phyloP scores from a whole-genome alignment of 164 flowering plant genomes.

The Pachysandra terminalis region DNA sequence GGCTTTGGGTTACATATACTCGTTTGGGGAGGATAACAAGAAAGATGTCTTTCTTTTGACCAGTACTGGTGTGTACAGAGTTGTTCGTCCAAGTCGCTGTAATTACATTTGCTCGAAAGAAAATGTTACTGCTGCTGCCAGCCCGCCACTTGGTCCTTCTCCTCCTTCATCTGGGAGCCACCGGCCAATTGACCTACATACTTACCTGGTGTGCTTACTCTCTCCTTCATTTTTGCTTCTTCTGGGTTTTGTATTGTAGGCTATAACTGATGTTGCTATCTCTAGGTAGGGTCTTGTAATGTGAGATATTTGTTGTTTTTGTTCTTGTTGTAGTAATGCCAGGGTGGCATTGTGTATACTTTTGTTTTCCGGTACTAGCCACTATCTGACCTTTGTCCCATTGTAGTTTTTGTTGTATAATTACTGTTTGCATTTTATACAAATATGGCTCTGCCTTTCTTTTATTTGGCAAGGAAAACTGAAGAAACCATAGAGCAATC shows the following conservation, averaged over 20 bases:
- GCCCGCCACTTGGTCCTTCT: neutral
- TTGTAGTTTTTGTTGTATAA: too few relatives aligned
- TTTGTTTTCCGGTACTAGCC: too few relatives aligned
- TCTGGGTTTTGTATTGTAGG: neutral
- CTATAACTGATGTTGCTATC: neutral
- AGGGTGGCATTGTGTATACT: too few relatives aligned
- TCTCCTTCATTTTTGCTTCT: neutral
- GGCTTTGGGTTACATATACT: slow-evolving; percentile 36
- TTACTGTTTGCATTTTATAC: too few relatives aligned
- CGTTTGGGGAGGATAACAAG: slow-evolving; percentile 46
- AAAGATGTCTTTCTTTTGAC: slow-evolving; percentile 39
- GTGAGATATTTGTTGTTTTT: too few relatives aligned
- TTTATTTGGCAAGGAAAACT: too few relatives aligned
- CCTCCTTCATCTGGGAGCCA: neutral
- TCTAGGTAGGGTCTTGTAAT: neutral
- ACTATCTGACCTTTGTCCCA: too few relatives aligned
- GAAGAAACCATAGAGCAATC: too few relatives aligned
- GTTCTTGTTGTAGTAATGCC: too few relatives aligned
- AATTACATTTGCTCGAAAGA: slow-evolving; percentile 23
- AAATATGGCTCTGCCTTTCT: too few relatives aligned
- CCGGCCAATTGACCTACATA: neutral
- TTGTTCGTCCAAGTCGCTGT: slow-evolving; percentile 46
- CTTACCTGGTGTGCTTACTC: neutral
- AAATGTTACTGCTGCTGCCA: neutral
- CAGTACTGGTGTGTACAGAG: slow-evolving; percentile 38